A percentile compares a stretch with the other conserved stretches of the same genome.
These are phyloP conservation scores for Ocimum tenuiflorum DNA, from an alignment of 257 asterid genomes.

Conservation along the genomic window DNA sequence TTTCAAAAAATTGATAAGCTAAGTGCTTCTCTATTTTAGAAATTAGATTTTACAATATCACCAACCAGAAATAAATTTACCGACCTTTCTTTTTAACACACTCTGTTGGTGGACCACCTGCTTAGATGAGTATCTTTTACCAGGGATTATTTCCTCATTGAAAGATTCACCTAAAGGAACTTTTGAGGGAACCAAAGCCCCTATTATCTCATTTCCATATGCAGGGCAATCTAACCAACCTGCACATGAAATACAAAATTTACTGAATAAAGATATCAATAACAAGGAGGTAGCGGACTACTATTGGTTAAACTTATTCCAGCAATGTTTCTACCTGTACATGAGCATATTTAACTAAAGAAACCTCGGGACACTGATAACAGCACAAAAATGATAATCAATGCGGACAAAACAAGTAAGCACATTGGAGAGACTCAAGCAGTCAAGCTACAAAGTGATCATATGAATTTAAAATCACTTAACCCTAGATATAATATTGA, in stretches of 20 bases:
- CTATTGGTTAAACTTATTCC: not conserved
- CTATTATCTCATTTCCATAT: slow-evolving; percentile 59
- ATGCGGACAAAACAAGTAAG: not conserved
- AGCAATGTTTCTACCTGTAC: not conserved
- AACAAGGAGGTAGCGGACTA: not conserved
- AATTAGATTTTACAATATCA: not conserved
- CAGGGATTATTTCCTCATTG: slow-evolving; percentile 61
- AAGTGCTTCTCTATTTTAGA: not conserved
- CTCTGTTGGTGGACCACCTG: slow-evolving; percentile 84
- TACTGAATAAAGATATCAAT: slow-evolving; percentile 2
- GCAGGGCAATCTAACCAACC: slow-evolving; percentile 98
- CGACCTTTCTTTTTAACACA: slow-evolving; percentile 66
- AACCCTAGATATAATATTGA: not conserved
- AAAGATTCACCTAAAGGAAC: slow-evolving; percentile 87
- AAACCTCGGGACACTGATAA: not conserved
- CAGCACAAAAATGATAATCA: not conserved
- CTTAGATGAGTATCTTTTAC: slow-evolving; percentile 86
- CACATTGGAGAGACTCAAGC: not conserved
- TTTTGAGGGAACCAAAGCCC: slow-evolving; percentile 79
- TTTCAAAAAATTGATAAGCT: not conserved
- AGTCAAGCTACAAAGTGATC: not conserved
- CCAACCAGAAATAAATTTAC: slow-evolving; percentile 3
- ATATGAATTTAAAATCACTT: not conserved
- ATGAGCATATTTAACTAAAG: not conserved
- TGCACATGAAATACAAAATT: slow-evolving; percentile 21